Evolutionary conservation across 129 eudicot species (phyloP), one percentile per base, ranked within the genome.

Genomic region (Dittrichia graveolens): DNA sequence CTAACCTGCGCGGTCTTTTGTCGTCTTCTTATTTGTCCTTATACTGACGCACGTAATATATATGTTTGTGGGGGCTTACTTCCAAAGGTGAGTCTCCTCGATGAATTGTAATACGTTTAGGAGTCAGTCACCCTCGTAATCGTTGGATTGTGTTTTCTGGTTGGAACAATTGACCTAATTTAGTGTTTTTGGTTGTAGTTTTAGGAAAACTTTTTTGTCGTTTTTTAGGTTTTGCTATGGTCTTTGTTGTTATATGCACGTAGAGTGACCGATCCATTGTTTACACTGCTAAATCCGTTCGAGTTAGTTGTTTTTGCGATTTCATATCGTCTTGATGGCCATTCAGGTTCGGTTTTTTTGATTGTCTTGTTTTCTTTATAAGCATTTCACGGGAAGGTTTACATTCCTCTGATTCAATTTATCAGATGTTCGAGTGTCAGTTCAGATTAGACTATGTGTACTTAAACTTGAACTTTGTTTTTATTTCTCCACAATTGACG

Each of bases 131-230:
- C 50, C 53, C 63, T 78, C 67, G 70, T 39, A 60, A 66, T 24
- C 67, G 39, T 46, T 31, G 18, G 56, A 69, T 76, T 76, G 75
- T 31, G 70, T 49, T 43, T 70, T 53, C 58, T 14, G 31, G 16
- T 54, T 61, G 44, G 6, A 31, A 52, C 6, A 14, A n/a, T 15
- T 59, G 58, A 64, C 62, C 57, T 34, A 68, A 59, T 83, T 86
- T 65, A 79, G 83, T 82, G 65, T 73, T 85, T 81, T 65, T 48
- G 12, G 52, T 45, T 62, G 49, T 72, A 5, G 87, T 79, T 82
- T 77, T 65, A 59, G 82, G 79, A 75, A 77, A 0, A 0, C 50
- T 68, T 70, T 56, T 37, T 8, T 67, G 13, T 39, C 44, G 58
- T 42, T 9, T 61, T 61, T 47, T 55, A 70, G 68, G 34, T 40